phyloP scores from a whole-genome alignment of 139 green algal genomes.

The Chlamydomonas sphaeroides region DNA sequence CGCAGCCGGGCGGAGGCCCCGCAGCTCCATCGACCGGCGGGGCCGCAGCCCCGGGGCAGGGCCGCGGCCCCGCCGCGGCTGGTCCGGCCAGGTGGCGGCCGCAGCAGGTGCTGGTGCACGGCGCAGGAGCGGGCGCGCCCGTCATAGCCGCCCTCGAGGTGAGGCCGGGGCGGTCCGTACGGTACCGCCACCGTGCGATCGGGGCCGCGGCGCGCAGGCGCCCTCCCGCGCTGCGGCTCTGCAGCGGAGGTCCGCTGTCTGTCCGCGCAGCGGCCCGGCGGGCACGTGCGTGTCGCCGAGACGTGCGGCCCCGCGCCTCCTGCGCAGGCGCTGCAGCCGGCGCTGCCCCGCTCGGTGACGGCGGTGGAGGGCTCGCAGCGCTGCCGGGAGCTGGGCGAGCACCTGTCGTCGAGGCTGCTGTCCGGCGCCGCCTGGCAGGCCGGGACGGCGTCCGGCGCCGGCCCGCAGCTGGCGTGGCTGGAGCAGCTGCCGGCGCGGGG shows the following conservation, averaged over 20 bases:
- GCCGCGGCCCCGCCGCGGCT: too few species aligned
- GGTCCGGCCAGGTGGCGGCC: background rate
- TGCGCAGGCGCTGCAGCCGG: too few species aligned
- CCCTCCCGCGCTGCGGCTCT: background rate
- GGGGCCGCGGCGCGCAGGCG: too few species aligned
- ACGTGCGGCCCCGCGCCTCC: too few species aligned
- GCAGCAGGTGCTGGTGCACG: conserved; percentile 7
- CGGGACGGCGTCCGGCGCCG: too few species aligned
- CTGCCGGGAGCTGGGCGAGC: too few species aligned
- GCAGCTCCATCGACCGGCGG: background rate
- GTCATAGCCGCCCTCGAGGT: conserved; percentile 16
- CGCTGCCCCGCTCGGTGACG: too few species aligned
- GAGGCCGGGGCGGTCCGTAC: background rate
- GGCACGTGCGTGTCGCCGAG: background rate
- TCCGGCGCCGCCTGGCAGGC: conserved; percentile 36
- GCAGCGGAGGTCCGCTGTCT: too few species aligned
- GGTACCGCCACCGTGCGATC: background rate
- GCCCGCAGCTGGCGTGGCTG: conserved; percentile 43
- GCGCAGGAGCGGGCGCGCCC: conserved; percentile 2
- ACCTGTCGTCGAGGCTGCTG: too few species aligned
- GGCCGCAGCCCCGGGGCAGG: background rate
- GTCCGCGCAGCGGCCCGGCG: too few species aligned
- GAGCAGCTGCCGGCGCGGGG: conserved; percentile 34
- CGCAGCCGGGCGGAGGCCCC: background rate
- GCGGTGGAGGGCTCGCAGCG: too few species aligned